Conservation (phyloP, 1,284 basidiomycete species). For the Psilocybe mexicana region DNA sequence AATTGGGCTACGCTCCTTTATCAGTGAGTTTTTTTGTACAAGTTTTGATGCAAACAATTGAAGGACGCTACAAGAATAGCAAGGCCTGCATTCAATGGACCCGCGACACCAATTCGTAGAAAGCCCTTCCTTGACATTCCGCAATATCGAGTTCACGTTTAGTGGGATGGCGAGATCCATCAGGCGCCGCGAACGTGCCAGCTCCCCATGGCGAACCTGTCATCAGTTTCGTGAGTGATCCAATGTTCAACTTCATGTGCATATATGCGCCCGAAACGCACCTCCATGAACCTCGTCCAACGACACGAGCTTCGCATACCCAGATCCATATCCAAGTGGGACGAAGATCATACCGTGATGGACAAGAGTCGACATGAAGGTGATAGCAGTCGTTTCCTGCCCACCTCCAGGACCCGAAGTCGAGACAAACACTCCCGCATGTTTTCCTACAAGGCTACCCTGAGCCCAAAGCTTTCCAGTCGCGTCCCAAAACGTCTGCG, state of each 20-base stretch:
- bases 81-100: neutral
- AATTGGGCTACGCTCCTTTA: too few species aligned
- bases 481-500: constrained; percentile 76
- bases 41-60: too few species aligned
- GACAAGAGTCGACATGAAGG: constrained; percentile 69
- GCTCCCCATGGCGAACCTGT: constrained; percentile 74
- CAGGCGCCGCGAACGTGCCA: constrained; percentile 63
- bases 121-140: constrained; percentile 29
- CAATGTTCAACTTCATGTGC: too few species aligned
- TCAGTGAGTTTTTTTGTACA: too few species aligned
- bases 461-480: constrained; percentile 78
- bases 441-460: constrained; percentile 80
- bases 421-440: constrained; percentile 72
- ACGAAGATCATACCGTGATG: constrained; percentile 85
- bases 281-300: constrained; percentile 71
- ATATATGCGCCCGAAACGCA: constrained; percentile 31
- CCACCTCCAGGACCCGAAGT: constrained; percentile 69
- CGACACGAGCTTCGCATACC: constrained; percentile 57
- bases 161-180: constrained; percentile 65
- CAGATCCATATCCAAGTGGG: constrained; percentile 74
- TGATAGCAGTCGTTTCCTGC: constrained; percentile 71
- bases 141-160: constrained; percentile 68
- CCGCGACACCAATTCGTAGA: constrained; percentile 26
- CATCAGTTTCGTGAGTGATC: neutral
- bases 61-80: too few species aligned